These are phyloP conservation scores for Candida stauntonica DNA, from an alignment of 805 yeast genomes.

Conservation along the genomic window DNA sequence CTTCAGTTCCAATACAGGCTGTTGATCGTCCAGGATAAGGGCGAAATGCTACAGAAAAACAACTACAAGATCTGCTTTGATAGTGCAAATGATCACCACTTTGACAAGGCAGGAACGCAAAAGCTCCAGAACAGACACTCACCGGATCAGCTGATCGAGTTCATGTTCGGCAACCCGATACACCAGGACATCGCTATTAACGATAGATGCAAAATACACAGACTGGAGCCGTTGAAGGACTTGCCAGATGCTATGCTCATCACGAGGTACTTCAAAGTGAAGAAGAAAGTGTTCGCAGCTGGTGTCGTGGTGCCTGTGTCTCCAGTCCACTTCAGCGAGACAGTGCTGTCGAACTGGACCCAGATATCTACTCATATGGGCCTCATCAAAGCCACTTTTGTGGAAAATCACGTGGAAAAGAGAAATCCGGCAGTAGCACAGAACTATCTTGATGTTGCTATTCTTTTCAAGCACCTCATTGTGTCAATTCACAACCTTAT, in stretches of 20 bases:
- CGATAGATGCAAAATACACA: constrained; percentile 26
- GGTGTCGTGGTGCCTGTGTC: constrained; percentile 30
- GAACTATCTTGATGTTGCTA: constrained; percentile 21
- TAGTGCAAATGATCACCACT: constrained; percentile 23
- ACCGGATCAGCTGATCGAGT: constrained; percentile 28
- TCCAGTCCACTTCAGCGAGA: constrained; percentile 23
- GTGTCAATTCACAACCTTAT: constrained; percentile 29
- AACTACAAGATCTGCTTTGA: constrained; percentile 33
- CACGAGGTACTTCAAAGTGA: constrained; percentile 30
- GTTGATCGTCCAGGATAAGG: constrained; percentile 34
- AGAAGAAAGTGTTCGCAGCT: constrained; percentile 28
- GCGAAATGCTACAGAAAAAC: constrained; percentile 32
- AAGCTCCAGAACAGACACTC: constrained; percentile 14
- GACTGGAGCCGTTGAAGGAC: constrained; percentile 26
- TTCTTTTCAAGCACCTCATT: constrained; percentile 28
- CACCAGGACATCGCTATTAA: constrained; percentile 27
- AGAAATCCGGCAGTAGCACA: constrained; percentile 5
- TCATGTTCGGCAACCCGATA: constrained; percentile 38
- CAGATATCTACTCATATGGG: constrained; percentile 28
- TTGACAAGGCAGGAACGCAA: constrained; percentile 14
- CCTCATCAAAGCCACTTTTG: constrained; percentile 26
- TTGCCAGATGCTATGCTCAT: constrained; percentile 29
- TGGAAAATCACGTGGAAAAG: constrained; percentile 17
- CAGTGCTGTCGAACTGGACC: constrained; percentile 32
- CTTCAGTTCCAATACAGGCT: constrained; percentile 28